These are phyloP conservation scores for Kokia cookei DNA, from an alignment of 441 rosid genomes.

Conservation along the genomic window DNA sequence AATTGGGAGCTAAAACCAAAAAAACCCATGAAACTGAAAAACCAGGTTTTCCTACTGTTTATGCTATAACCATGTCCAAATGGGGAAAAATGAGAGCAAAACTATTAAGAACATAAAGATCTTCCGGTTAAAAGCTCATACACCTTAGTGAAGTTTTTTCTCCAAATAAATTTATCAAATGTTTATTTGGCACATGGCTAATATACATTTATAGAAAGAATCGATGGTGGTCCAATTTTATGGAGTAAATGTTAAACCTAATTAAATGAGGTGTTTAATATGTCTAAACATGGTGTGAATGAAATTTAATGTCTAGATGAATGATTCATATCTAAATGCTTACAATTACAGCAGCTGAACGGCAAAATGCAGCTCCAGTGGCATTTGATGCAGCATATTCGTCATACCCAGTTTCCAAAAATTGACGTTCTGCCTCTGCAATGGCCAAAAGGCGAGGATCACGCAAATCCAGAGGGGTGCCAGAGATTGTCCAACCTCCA, in stretches of 20 bases:
- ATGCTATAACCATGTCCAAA: not conserved
- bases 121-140: not conserved
- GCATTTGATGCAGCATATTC: constrained; percentile 86
- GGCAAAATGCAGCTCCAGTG: constrained; percentile 89
- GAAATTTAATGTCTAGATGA: not conserved
- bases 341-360: constrained; percentile 91
- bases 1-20: not conserved
- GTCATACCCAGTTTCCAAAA: constrained; percentile 76
- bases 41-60: not conserved
- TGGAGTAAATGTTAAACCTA: not conserved
- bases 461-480: constrained; percentile 62
- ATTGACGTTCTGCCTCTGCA: constrained; percentile 87
- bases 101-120: not conserved
- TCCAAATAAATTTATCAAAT: not conserved
- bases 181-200: not conserved
- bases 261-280: not conserved
- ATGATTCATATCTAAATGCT: constrained; percentile 7
- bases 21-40: not conserved
- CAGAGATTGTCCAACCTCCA: constrained; percentile 95
- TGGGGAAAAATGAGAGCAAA: not conserved
- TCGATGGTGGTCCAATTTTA: not conserved
- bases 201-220: not conserved
- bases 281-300: not conserved
- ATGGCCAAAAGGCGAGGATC: constrained; percentile 87
- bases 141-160: not conserved